A percentile compares a stretch with the other conserved stretches of the same genome.
These are phyloP conservation scores for Patellifolia procumbens DNA, from an alignment of 179 eudicot species.

Conservation along the genomic window DNA sequence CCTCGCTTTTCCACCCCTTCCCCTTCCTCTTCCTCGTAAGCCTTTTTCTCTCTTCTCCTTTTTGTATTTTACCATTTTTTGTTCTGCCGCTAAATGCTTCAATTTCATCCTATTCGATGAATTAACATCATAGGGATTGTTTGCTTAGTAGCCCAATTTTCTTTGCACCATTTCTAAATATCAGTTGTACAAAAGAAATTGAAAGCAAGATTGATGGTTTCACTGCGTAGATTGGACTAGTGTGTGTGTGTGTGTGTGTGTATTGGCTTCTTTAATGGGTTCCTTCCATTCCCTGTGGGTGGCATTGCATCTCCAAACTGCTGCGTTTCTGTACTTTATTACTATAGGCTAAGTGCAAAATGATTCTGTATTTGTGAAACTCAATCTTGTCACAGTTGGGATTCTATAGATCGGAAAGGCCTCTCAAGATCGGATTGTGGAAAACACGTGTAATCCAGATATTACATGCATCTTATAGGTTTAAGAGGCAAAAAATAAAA, in stretches of 20 bases:
- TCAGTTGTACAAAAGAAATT: too few relatives aligned
- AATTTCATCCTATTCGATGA: neutral
- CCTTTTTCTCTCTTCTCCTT: neutral
- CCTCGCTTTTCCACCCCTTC: conserved; percentile 41
- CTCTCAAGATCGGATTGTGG: too few relatives aligned
- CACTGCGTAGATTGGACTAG: neutral
- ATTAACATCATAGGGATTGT: neutral
- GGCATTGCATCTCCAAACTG: neutral
- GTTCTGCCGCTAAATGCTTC: neutral
- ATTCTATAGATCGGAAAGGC: too few relatives aligned
- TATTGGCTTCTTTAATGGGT: neutral
- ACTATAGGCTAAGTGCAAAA: too few relatives aligned
- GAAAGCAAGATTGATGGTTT: neutral
- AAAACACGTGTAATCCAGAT: too few relatives aligned
- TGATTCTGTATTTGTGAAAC: too few relatives aligned
- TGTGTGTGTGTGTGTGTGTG: too few relatives aligned
- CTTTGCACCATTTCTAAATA: too few relatives aligned
- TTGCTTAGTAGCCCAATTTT: neutral
- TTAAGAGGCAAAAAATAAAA: too few relatives aligned
- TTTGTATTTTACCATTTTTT: neutral
- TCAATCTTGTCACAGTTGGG: too few relatives aligned
- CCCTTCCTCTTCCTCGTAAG: conserved; percentile 34
- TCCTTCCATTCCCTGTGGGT: neutral
- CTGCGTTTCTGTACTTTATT: neutral
- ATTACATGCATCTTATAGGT: too few relatives aligned